Evolutionary conservation across 2,329 filamentous ascomycete species (phyloP).

Genomic region (Stenocarpella maydis): DNA sequence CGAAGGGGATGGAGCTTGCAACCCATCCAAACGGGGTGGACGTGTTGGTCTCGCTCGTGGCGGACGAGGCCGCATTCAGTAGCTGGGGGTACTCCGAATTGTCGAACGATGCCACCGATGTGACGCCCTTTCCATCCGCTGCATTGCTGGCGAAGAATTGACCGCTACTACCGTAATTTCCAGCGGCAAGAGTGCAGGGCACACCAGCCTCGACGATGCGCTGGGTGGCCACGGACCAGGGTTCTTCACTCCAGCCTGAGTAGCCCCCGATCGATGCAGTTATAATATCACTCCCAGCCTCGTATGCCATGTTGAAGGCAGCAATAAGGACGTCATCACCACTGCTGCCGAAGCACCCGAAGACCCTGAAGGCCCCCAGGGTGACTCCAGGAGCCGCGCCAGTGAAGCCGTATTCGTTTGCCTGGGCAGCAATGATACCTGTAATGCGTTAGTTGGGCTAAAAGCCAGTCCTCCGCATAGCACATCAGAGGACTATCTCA

Average conservation of each 20-base stretch:
- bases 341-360: constrained; percentile 42
- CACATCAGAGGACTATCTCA: not conserved
- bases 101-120: constrained; percentile 40
- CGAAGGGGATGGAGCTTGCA: constrained; percentile 32
- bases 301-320: constrained; percentile 52
- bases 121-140: constrained; percentile 40
- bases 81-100: constrained; percentile 37
- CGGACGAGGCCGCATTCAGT: constrained; percentile 36
- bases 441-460: not conserved
- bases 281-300: constrained; percentile 49
- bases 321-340: constrained; percentile 51
- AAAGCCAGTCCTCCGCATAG: rapidly evolving
- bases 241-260: constrained; percentile 42
- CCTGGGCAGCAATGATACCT: constrained; percentile 55
- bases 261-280: constrained; percentile 41
- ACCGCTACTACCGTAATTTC: constrained; percentile 41
- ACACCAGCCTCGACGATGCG: constrained; percentile 44
- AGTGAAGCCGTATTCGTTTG: constrained; percentile 48
- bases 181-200: constrained; percentile 41
- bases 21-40: constrained; percentile 33
- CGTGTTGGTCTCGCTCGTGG: constrained; percentile 24
- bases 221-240: constrained; percentile 39
- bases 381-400: constrained; percentile 52
- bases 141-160: constrained; percentile 39
- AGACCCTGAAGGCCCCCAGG: constrained; percentile 51